Conservation (phyloP, 2,329 filamentous ascomycete genomes). For the Xylaria sp. region DNA sequence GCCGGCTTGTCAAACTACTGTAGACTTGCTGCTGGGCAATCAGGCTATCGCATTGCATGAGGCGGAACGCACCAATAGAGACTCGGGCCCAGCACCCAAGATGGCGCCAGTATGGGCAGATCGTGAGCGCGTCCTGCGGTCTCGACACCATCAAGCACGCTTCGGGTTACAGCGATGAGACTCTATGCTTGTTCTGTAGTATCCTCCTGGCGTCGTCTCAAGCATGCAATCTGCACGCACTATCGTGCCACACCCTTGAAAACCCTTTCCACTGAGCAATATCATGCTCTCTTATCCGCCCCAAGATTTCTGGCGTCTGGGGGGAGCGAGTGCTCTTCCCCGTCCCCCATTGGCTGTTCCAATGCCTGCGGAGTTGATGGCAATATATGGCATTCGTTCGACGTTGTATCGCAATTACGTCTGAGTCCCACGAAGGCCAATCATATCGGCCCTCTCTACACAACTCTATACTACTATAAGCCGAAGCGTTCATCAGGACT, state of each 20-base stretch:
- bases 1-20: conserved; percentile 24
- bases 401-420: conserved; percentile 48
- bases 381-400: conserved; percentile 47
- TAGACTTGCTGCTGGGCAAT: conserved; percentile 24
- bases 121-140: conserved; percentile 36
- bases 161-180: conserved; percentile 36
- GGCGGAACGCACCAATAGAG: conserved; percentile 34
- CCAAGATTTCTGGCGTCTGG: conserved; percentile 27
- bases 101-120: conserved; percentile 39
- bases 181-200: conserved; percentile 35
- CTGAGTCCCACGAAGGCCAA: conserved; percentile 42
- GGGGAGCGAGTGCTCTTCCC: conserved; percentile 27
- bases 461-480: conserved; percentile 16
- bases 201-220: conserved; percentile 36
- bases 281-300: conserved; percentile 35
- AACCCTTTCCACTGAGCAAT: conserved; percentile 31
- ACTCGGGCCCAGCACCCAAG: conserved; percentile 29
- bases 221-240: conserved; percentile 36
- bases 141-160: conserved; percentile 35
- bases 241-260: conserved; percentile 35
- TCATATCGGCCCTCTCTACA: conserved; percentile 35
- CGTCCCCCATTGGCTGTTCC: conserved; percentile 41
- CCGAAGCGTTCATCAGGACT: conserved; percentile 27
- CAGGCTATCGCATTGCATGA: conserved; percentile 38
- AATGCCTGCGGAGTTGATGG: conserved; percentile 42